These are phyloP conservation scores for Ettlia oleoabundans DNA, from an alignment of 139 green algal species.

Conservation along the genomic window DNA sequence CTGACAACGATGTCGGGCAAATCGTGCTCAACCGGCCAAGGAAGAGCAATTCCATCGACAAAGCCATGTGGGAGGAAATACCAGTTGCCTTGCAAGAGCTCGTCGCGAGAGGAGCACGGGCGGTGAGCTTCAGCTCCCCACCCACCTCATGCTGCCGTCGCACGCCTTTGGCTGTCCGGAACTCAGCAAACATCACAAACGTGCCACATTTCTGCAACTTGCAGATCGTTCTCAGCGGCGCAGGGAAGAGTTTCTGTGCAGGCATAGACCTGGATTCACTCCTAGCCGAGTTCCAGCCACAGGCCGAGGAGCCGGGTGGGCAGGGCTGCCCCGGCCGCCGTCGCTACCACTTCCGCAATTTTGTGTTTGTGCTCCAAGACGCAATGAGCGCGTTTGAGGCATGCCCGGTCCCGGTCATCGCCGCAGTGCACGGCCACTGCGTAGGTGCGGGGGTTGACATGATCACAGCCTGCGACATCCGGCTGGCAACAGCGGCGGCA, in stretches of 20 bases:
- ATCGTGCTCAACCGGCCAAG: constrained; percentile 9
- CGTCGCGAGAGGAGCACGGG: constrained; percentile 1
- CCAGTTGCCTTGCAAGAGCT: constrained; percentile 15
- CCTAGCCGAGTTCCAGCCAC: constrained; percentile 9
- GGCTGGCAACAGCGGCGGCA: constrained; percentile 69
- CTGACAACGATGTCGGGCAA: neutral
- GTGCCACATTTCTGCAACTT: neutral
- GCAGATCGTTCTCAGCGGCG: constrained; percentile 64
- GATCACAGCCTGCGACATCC: constrained; percentile 85
- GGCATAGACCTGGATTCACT: constrained; percentile 67
- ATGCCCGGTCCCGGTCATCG: constrained; percentile 72
- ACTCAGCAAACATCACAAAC: neutral
- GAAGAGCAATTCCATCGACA: constrained; percentile 30
- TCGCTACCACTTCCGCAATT: constrained; percentile 3
- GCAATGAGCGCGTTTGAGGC: constrained; percentile 69
- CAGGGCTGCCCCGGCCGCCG: constrained; percentile 9
- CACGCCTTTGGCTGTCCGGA: neutral
- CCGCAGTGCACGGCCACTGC: constrained; percentile 76
- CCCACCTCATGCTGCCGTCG: neutral
- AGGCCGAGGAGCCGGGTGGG: too few relatives aligned
- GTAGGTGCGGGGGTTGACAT: constrained; percentile 91
- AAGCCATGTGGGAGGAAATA: constrained; percentile 31
- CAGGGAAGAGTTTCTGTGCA: constrained; percentile 75
- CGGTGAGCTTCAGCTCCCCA: neutral
- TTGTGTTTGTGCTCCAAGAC: constrained; percentile 55